Percentiles rank a stretch among this genome's conserved stretches.
phyloP scores from a whole-genome alignment of 257 asterid species.

The Solanum ossicruentum region DNA sequence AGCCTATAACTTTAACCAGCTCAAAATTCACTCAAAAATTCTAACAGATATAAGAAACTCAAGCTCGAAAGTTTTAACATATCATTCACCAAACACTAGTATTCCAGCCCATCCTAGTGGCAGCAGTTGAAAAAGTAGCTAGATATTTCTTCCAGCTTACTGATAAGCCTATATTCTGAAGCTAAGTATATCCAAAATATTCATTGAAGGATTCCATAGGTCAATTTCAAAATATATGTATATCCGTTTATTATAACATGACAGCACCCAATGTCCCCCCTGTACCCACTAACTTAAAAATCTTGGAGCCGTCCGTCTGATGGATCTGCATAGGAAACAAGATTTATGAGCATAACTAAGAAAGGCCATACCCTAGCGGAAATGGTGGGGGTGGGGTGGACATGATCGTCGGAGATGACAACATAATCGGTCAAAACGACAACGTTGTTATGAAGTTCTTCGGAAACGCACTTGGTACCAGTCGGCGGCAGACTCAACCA shows the following conservation, averaged over 20 bases:
- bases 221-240: not conserved
- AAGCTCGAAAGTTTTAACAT: not conserved
- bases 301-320: not conserved
- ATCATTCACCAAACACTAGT: not conserved
- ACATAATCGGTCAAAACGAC: constrained; percentile 73
- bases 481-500: constrained; percentile 70
- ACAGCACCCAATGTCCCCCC: not conserved
- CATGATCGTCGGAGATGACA: constrained; percentile 43
- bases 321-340: not conserved
- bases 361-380: constrained; percentile 63
- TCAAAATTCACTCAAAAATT: not conserved
- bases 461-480: constrained; percentile 82
- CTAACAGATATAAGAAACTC: not conserved
- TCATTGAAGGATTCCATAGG: not conserved
- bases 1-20: not conserved
- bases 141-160: not conserved
- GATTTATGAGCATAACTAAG: not conserved
- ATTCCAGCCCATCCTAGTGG: not conserved
- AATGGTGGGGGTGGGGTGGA: constrained; percentile 34
- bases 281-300: not conserved
- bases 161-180: not conserved
- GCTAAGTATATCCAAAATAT: not conserved
- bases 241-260: not conserved
- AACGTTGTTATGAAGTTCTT: constrained; percentile 75
- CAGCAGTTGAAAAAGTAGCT: not conserved